These are phyloP conservation scores for Trametes meyenii DNA, from an alignment of 768 basidiomycete species.

Conservation along the genomic window DNA sequence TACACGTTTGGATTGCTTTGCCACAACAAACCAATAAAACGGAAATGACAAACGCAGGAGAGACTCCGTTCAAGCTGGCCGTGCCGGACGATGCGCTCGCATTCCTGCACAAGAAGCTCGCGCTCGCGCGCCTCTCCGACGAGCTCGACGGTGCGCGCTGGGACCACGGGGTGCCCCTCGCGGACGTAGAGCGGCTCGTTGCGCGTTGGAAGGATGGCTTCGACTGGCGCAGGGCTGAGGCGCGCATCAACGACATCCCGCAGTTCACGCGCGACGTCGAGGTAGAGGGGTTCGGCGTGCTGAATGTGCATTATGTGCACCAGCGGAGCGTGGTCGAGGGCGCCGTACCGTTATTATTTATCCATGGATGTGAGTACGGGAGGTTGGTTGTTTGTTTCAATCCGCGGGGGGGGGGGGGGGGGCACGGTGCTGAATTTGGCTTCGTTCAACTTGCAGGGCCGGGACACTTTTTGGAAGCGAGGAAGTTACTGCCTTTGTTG, in stretches of 20 bases:
- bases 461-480: constrained; percentile 31
- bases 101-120: constrained; percentile 49
- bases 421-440: neutral
- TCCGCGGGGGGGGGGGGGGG: no score
- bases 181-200: constrained; percentile 32
- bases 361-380: constrained; percentile 36
- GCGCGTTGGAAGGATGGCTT: constrained; percentile 34
- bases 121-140: constrained; percentile 53
- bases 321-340: constrained; percentile 30
- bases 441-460: constrained; percentile 29
- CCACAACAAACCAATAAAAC: neutral
- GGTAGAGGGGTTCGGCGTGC: constrained; percentile 35
- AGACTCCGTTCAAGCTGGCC: constrained; percentile 50
- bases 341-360: constrained; percentile 36
- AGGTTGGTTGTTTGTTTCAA: neutral
- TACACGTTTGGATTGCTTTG: no score
- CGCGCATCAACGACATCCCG: constrained; percentile 37
- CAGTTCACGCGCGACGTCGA: constrained; percentile 40
- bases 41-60: constrained; percentile 19
- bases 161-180: constrained; percentile 48
- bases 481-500: constrained; percentile 32
- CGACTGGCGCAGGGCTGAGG: constrained; percentile 37
- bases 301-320: constrained; percentile 43
- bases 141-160: constrained; percentile 54
- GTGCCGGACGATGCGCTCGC: constrained; percentile 47